A percentile compares a stretch with the other conserved stretches of the same genome.
phyloP scores from a whole-genome alignment of 2,329 filamentous ascomycete species.

The Trichoderma harzianum region DNA sequence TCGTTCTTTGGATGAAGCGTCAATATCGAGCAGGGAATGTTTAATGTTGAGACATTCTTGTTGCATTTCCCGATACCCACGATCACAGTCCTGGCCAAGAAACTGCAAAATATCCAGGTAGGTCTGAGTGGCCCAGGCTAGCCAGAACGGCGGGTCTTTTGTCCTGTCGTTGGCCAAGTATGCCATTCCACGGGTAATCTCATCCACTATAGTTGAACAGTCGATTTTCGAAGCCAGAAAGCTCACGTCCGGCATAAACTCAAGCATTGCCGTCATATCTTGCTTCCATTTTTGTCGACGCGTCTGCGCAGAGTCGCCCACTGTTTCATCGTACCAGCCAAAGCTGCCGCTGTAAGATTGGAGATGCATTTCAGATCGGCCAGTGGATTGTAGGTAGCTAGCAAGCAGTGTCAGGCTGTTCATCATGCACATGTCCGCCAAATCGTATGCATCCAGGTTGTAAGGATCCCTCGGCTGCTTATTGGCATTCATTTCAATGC shows the following conservation, averaged over 20 bases:
- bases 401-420: not conserved
- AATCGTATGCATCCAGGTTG: not conserved
- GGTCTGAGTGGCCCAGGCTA: not conserved
- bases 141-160: not conserved
- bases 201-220: not conserved
- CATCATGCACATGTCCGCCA: not conserved
- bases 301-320: not conserved
- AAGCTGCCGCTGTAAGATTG: not conserved
- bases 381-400: not conserved
- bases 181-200: not conserved
- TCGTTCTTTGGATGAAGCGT: not conserved
- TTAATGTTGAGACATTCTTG: not conserved
- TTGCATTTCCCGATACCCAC: not conserved
- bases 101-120: not conserved
- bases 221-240: not conserved
- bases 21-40: not conserved
- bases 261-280: slow-evolving; percentile 1
- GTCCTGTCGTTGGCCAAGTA: not conserved
- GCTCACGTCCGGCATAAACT: not conserved
- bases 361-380: not conserved
- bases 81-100: not conserved
- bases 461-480: not conserved
- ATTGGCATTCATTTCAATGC: not conserved
- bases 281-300: not conserved
- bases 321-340: not conserved